Percentiles rank a stretch among this genome's conserved stretches.
These are phyloP conservation scores for Podospora fimiseda DNA, from an alignment of 495 filamentous ascomycete species.

Conservation along the genomic window DNA sequence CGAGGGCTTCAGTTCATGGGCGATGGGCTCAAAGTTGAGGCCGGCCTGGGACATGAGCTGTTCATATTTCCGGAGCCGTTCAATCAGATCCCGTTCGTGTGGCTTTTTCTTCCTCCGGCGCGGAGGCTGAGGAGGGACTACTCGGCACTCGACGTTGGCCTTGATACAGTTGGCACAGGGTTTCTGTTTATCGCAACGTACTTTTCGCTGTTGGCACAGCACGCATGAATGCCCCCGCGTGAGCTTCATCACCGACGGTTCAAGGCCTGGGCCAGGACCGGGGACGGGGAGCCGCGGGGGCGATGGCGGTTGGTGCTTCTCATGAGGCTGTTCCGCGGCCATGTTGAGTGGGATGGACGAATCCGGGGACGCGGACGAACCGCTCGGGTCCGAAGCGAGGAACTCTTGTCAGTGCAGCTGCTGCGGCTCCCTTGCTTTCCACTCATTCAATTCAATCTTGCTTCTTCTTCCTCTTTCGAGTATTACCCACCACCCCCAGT, in stretches of 20 bases:
- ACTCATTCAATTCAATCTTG: neutral
- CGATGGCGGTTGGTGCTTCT: slow-evolving; percentile 27
- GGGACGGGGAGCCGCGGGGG: slow-evolving; percentile 24
- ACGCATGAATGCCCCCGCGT: slow-evolving; percentile 56
- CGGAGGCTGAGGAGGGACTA: slow-evolving; percentile 52
- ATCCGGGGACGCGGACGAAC: slow-evolving; percentile 8
- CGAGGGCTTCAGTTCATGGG: slow-evolving; percentile 35
- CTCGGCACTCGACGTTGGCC: slow-evolving; percentile 53
- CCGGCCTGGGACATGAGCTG: slow-evolving; percentile 45
- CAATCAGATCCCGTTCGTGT: slow-evolving; percentile 45
- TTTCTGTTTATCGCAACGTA: slow-evolving; percentile 59
- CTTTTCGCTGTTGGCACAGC: slow-evolving; percentile 60
- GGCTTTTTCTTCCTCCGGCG: slow-evolving; percentile 53
- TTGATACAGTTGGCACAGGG: slow-evolving; percentile 62
- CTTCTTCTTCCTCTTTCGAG: neutral
- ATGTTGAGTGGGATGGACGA: slow-evolving; percentile 13
- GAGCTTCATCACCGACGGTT: slow-evolving; percentile 41
- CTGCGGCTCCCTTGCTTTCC: neutral
- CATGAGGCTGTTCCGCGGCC: slow-evolving; percentile 26
- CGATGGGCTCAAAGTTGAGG: slow-evolving; percentile 40
- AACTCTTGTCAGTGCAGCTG: slow-evolving; percentile 2
- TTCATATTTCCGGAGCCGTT: slow-evolving; percentile 51
- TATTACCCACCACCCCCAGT: neutral
- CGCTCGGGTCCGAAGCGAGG: slow-evolving; percentile 21
- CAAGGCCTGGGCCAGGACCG: slow-evolving; percentile 14